Conservation (phyloP, 768 basidiomycete species). For the Calocybe gangraenosa region DNA sequence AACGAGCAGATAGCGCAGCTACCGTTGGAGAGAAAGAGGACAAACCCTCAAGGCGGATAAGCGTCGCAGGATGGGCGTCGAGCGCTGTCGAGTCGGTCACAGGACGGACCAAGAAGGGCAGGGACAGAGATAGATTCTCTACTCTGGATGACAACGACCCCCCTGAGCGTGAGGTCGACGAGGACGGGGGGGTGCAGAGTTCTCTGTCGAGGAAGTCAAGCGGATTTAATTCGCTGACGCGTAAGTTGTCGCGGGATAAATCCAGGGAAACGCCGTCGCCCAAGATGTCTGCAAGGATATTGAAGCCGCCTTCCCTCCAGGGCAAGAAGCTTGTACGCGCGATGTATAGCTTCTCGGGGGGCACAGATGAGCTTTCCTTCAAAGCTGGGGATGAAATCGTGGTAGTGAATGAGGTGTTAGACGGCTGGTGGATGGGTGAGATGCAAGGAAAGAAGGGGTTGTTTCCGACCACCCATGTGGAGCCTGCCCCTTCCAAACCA, state of each 20-base stretch:
- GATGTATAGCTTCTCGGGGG: slow-evolving; percentile 69
- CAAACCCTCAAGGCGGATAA: slow-evolving; percentile 34
- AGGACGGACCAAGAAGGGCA: slow-evolving; percentile 48
- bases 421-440: slow-evolving; percentile 92
- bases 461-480: slow-evolving; percentile 79
- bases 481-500: slow-evolving; percentile 33
- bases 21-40: slow-evolving; percentile 31
- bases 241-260: slow-evolving; percentile 30
- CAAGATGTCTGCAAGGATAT: slow-evolving; percentile 34
- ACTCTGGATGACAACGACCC: slow-evolving; percentile 40
- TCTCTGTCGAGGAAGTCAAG: slow-evolving; percentile 20
- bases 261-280: slow-evolving; percentile 31
- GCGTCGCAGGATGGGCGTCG: slow-evolving; percentile 63
- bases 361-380: slow-evolving; percentile 77
- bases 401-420: slow-evolving; percentile 76
- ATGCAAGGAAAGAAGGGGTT: slow-evolving; percentile 66
- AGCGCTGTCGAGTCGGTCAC: slow-evolving; percentile 60
- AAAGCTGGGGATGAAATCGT: slow-evolving; percentile 69
- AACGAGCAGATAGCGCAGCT: slow-evolving; percentile 55
- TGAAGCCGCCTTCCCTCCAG: slow-evolving; percentile 47
- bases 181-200: slow-evolving; percentile 14
- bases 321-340: slow-evolving; percentile 61
- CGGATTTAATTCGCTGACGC: slow-evolving; percentile 24
- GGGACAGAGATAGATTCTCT: slow-evolving; percentile 58
- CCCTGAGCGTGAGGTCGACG: slow-evolving; percentile 24